Evolutionary conservation across 352 stramenopile species (phyloP).

Genomic region (Pythium rhizo-oryzae): DNA sequence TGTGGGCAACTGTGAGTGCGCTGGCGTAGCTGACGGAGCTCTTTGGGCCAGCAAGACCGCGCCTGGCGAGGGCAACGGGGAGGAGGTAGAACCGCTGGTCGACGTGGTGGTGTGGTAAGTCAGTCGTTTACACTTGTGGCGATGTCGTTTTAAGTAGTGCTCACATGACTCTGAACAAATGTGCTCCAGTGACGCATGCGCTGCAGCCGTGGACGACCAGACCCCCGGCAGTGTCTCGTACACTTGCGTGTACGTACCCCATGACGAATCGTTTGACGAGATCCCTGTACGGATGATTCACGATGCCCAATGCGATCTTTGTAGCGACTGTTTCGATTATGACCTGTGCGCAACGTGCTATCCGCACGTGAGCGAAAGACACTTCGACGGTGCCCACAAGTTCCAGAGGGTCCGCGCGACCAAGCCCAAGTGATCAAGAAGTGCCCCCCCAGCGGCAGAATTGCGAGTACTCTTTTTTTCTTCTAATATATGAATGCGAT

Average conservation of each 20-base stretch:
- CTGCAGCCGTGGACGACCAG: conserved; percentile 4
- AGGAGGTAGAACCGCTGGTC: conserved; percentile 36
- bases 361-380: conserved; percentile 16
- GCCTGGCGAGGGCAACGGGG: conserved; percentile 23
- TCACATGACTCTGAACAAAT: not conserved
- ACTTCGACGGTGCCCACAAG: conserved; percentile 27
- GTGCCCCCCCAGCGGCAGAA: not conserved
- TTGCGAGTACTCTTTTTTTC: not conserved
- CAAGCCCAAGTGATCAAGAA: not conserved
- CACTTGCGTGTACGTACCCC: conserved; percentile 13
- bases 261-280: no score
- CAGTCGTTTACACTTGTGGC: no score
- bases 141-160: not conserved
- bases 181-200: conserved; percentile 23
- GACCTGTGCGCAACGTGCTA: conserved; percentile 64
- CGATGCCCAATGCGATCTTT: not conserved
- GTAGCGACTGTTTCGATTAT: conserved; percentile 80
- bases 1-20: conserved; percentile 59
- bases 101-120: conserved; percentile 58
- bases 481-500: conserved; percentile 15
- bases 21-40: conserved; percentile 33
- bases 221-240: conserved; percentile 9
- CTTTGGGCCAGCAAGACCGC: conserved; percentile 13
- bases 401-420: conserved; percentile 24
- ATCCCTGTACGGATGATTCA: not conserved